Percentiles rank a stretch among this genome's conserved stretches.
These are phyloP conservation scores for Murraya koenigii DNA, from an alignment of 345 rosid genomes.

Conservation along the genomic window DNA sequence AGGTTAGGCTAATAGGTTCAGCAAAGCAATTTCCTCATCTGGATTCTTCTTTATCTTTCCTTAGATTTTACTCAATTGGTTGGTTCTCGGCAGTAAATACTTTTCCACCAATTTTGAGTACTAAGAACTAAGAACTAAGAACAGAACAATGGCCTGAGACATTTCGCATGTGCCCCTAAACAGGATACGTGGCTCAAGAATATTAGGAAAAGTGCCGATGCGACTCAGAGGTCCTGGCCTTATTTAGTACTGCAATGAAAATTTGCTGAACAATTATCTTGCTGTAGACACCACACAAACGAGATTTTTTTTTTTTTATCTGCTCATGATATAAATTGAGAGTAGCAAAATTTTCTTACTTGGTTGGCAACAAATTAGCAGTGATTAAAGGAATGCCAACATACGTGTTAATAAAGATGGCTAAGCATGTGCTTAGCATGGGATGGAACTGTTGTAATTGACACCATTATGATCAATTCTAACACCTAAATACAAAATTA, in stretches of 20 bases:
- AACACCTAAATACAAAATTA: neutral
- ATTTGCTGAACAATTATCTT: neutral
- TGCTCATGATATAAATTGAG: neutral
- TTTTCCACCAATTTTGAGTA: neutral
- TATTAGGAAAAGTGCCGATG: conserved; percentile 25
- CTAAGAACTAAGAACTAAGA: no score
- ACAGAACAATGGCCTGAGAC: conserved; percentile 16
- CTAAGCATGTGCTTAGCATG: neutral
- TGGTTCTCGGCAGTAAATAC: neutral
- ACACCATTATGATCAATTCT: neutral
- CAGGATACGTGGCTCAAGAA: conserved; percentile 25
- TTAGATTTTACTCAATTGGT: neutral
- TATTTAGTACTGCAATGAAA: neutral
- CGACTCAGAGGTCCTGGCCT: neutral
- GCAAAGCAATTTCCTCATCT: conserved; percentile 1
- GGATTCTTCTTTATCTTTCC: neutral
- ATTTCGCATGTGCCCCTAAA: conserved; percentile 17
- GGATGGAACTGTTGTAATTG: neutral
- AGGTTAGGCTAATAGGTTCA: neutral
- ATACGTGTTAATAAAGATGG: neutral
- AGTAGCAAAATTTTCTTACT: neutral
- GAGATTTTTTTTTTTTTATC: neutral
- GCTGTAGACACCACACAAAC: neutral
- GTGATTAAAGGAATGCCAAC: neutral
- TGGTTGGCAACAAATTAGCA: neutral